A percentile compares a stretch with the other conserved stretches of the same genome.
Evolutionary conservation across 2,329 filamentous ascomycete species (phyloP).

Genomic region (Colletotrichum karsti): DNA sequence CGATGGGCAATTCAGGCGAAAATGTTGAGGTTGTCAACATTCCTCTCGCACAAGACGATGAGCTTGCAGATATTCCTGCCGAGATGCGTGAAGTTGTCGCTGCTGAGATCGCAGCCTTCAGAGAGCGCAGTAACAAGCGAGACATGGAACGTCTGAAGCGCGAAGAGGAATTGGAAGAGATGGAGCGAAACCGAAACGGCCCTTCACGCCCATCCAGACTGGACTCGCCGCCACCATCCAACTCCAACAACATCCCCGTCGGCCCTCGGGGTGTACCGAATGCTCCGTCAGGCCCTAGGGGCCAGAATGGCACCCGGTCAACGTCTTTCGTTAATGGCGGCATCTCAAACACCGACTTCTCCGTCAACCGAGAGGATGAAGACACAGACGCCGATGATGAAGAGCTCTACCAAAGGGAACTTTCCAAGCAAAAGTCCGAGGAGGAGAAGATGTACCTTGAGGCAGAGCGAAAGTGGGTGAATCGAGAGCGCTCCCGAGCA

Average conservation of each 20-base stretch:
- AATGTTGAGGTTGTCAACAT: constrained; percentile 90
- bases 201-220: constrained; percentile 71
- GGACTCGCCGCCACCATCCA: constrained; percentile 73
- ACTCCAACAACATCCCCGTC: constrained; percentile 77
- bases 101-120: constrained; percentile 91
- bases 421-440: constrained; percentile 77
- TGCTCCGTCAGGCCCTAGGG: constrained; percentile 73
- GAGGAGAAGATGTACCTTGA: constrained; percentile 84
- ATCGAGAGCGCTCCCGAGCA: constrained; percentile 84
- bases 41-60: constrained; percentile 86
- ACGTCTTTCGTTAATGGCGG: constrained; percentile 86
- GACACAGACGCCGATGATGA: constrained; percentile 89
- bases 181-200: constrained; percentile 78
- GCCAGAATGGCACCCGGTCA: constrained; percentile 70
- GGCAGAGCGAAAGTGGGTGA: constrained; percentile 89
- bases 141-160: constrained; percentile 87
- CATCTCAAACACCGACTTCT: constrained; percentile 65
- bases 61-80: constrained; percentile 92
- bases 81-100: constrained; percentile 97
- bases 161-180: constrained; percentile 92
- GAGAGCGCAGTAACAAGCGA: constrained; percentile 87
- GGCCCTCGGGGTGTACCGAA: constrained; percentile 77
- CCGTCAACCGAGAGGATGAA: constrained; percentile 77
- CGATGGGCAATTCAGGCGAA: constrained; percentile 75
- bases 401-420: constrained; percentile 79